Base-by-base conservation (phyloP, 768 basidiomycete species). In the Auricularia sp. region DNA sequence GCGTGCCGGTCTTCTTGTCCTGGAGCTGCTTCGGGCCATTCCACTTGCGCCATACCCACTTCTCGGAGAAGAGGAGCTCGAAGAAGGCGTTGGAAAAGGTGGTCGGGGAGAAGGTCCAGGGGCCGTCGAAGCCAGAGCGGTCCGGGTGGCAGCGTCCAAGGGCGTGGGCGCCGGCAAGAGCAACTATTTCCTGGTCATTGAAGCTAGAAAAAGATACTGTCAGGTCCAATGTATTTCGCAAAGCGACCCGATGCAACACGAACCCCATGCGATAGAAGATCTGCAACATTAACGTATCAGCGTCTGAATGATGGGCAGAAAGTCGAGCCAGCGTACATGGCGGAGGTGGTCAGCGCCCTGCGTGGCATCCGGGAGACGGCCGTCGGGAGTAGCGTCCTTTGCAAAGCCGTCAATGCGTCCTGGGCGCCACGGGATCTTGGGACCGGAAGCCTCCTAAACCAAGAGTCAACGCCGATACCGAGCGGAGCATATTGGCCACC, bases 31-130 rank as follows among this genome's bases (percentile, higher is more conserved):
- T 93, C 23, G 94, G 93, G 62, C 92, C 95, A 66, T 78, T 77
- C 93, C 96, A 98, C 76, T 94, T 96, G 77, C 83, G 89, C 94
- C 94, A 96, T n/a, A 86, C 81, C 90, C 91, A 92, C 84, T 85
- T 91, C 81, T 97, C 93, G 70, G 87, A 82, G 70, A 93, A 85
- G 65, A 99, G 81, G 34, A 98, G 83, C 70, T 86, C 86, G 84
- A 78, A 94, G 79, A 79, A 95, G 71, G 91, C 91, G 74, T 95
- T 94, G 51, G 89, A 88, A 70, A 94, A 73, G 2, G 91, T 91
- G 23, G 85, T 91, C 3, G 94, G 93, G 16, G 92, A 91, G 84
- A 95, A 94, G 2, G 93, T 93, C 92, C 90, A 93, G n/a, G 91
- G 93, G 11, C 90, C 93, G 6, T 90, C 87, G 73, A 87, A 95